Conservation (phyloP, 148 eudicot species). For the Amaranthus palmeri region DNA sequence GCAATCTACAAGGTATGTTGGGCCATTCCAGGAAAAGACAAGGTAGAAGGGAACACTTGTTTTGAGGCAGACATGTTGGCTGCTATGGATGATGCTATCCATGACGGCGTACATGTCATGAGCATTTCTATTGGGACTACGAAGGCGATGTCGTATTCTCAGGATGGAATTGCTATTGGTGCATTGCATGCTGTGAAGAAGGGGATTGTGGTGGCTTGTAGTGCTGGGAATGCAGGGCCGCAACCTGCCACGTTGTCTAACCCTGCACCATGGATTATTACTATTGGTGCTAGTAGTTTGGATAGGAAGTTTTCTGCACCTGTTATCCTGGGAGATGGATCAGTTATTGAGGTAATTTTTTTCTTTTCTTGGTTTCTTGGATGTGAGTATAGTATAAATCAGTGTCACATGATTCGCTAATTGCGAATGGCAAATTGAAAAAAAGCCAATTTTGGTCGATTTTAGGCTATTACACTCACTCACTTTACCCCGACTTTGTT, state of each 20-base stretch:
- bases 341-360: conserved; percentile 40
- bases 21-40: conserved; percentile 50
- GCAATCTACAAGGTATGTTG: conserved; percentile 90
- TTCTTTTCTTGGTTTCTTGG: background rate
- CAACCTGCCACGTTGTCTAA: conserved; percentile 41
- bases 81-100: conserved; percentile 80
- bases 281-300: conserved; percentile 81
- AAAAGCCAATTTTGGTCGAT: no score
- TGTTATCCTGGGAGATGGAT: conserved; percentile 58
- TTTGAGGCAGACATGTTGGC: conserved; percentile 75
- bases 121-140: conserved; percentile 63
- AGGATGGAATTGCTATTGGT: conserved; percentile 70
- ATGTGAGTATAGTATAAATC: no score
- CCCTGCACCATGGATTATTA: conserved; percentile 80
- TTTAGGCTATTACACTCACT: no score
- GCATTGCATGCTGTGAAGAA: conserved; percentile 63
- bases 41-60: conserved; percentile 59
- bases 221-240: conserved; percentile 83
- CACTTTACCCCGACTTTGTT: no score
- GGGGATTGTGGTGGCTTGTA: conserved; percentile 56
- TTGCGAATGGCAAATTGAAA: no score
- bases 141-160: conserved; percentile 14
- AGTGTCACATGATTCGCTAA: no score
- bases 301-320: conserved; percentile 61
- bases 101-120: conserved; percentile 68